Evolutionary conservation across 345 rosid genomes (phyloP), one percentile per base, ranked within the genome.

Genomic region (Hevea brasiliensis): DNA sequence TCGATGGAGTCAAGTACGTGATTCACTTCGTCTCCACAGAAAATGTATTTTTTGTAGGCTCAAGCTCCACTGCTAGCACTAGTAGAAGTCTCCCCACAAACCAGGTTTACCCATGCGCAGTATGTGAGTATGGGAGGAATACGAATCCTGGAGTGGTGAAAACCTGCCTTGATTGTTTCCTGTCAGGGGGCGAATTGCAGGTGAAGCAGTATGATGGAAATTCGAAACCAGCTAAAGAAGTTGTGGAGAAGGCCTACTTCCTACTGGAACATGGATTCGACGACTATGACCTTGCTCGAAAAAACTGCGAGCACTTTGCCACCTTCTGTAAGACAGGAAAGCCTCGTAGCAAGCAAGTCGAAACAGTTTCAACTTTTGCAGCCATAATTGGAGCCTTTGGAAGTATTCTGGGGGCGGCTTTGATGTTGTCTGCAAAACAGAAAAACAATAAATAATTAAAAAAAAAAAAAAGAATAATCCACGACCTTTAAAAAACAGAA

Each of bases 131-230:
- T 24, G 9, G 12, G 10, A 20, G n/a, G 12, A 65, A 65, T 42
- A 11, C 6, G 26, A 15, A 56, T 0, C 1, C 0, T 7, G 70
- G 45, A 27, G 61, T 73, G 62, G 45, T 65, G 32, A 58, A 51
- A 26, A 64, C 71, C 32, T 73, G 71, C 61, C 76, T 73, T 8
- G 65, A 65, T 40, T 73, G 76, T 56, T 73, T 73, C 61, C 27
- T 21, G 37, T 23, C 24, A 4, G 57, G 57, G 7, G 57, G 3
- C 53, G 12, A 15, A 48, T 48, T 56, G 60, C 11, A 56, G 11
- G 60, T 56, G 60, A 56, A 23, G 60, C 13, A 56, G 21, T 56
- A 59, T 29, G 0, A 17, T 29, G n/a, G 15, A 6, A n/a, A 24
- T 17, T 32, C 65, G 3, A 24, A 56, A 29, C 37, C 76, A 23